Base-by-base conservation (phyloP, 331 rosid genomes). In the Pyracantha coccinea region DNA sequence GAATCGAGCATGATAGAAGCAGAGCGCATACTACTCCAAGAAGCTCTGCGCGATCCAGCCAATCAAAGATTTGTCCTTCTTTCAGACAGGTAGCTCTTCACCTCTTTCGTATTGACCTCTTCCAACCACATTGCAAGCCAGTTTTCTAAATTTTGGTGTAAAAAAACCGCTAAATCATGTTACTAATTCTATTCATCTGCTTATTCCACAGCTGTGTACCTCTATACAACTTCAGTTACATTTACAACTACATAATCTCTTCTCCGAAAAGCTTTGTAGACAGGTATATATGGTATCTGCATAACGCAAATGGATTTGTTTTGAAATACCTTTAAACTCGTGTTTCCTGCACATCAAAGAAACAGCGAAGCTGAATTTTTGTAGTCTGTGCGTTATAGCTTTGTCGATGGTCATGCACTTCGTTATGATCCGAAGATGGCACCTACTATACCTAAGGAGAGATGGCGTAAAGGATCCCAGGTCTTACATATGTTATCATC, bases 401-500 rank as follows among this genome's bases (percentile, higher is more conserved):
- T 92, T 89, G 90, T 90, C 75, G 99, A 95, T 83, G 89, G 65
- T 54, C 88, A 90, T 78, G 99, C 83, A 81, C 92, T 88, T 66
- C 96, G 97, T 83, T 90, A 95, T 87, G 89, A 88, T 77, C 90
- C 96, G 20, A 90, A 81, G 81, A 92, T 95, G 97, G 90, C 99
- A 47, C 91, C 91, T 66, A 83, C 81, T 57, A 92, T 92, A 80
- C 92, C 91, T 28, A 85, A 90, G 83, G 83, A 80, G 66, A 95
- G 77, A 83, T 95, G 99, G 99, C 96, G 97, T 66, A 95, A 95
- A 89, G 99, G 97, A 71, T 95, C 99, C 32, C 96, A 95, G 97
- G 99, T 72, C n/a, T 95, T 28, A 83, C 50, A 41, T 41, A 15
- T 41, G 16, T 71, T 58, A 67, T 82, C 79, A 20, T 55, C 66